Conservation (phyloP, 75 land plant genomes). For the Sequoiadendron giganteum region DNA sequence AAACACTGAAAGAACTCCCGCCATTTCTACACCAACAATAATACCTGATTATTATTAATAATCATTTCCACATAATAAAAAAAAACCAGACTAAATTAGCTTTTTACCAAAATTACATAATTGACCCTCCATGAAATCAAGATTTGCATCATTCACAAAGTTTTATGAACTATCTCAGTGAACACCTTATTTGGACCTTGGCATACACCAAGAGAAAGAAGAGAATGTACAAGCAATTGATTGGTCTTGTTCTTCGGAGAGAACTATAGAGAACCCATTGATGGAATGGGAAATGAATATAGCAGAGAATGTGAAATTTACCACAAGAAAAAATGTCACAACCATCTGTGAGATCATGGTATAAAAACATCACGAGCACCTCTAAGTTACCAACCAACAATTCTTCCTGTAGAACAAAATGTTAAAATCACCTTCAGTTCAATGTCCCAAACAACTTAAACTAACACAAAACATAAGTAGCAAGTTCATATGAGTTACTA, state of each 20-base stretch:
- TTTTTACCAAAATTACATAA: too few species aligned
- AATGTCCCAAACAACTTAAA: not conserved
- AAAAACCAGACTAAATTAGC: not conserved
- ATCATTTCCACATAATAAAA: not conserved
- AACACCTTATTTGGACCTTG: not conserved
- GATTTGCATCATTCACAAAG: not conserved
- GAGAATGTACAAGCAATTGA: slow-evolving; percentile 1
- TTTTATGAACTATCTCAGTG: not conserved
- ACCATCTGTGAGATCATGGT: too few species aligned
- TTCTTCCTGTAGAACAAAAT: not conserved
- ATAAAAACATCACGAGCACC: too few species aligned
- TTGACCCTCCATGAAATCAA: not conserved
- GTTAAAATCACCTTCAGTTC: not conserved
- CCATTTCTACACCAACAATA: slow-evolving; percentile 29
- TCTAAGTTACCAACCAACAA: too few species aligned
- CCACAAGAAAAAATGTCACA: too few species aligned
- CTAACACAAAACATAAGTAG: not conserved
- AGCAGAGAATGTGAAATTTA: not conserved
- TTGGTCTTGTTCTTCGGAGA: slow-evolving; percentile 1
- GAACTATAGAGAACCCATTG: slow-evolving; percentile 7
- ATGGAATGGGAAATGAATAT: not conserved
- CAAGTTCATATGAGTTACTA: not conserved
- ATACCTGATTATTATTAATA: not conserved
- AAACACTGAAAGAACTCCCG: slow-evolving; percentile 53
- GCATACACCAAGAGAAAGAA: not conserved